Base-by-base conservation (phyloP, 352 stramenopile species). In the Phytophthora chlamydospora region DNA sequence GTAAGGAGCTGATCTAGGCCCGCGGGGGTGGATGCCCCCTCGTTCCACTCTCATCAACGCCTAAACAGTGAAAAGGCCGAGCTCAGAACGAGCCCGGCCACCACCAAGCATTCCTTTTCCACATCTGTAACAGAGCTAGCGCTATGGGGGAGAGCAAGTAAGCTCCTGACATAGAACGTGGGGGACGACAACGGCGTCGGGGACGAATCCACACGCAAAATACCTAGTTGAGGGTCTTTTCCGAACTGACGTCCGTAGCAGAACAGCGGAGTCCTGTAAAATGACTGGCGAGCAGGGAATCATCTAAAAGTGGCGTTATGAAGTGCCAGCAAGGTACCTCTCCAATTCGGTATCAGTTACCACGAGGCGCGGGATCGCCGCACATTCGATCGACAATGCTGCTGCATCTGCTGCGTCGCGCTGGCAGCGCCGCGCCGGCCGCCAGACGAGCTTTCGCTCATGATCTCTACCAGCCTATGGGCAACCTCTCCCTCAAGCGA, bases 1-100 rank as follows among this genome's bases (percentile, higher is more conserved):
- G 82, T 91, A 73, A 88, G 82, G 73, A 86, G 66, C 71, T 88
- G 82, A 89, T 91, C 82, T 91, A 91, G 82, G 79, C 75, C 68
- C 64, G 64, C 14, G 54, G 38, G 36, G 67, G 51, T 63, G 49
- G 24, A 66, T 35, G 62, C 42, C 69, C 56, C 54, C 51, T 61
- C 72, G 54, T 71, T 89, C 82, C 82, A 91, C 80, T 91, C 80
- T 89, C 82, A 85, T 88, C 82, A 91, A 63, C 78, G 70, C 68
- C 82, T 87, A 60, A 66, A 83, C 77, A 71, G 68, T 83, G 63
- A 78, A 61, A 74, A 71, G 57, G 51, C 56, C 64, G 52, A 69
- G 66, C 78, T 88, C 82, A 91, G 74, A 91, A 91, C 82, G 78
- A 88, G 74, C 63, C 62, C 62, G 39, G 58, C 63, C 62, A 62